A percentile compares a stretch with the other conserved stretches of the same genome.
phyloP scores from a whole-genome alignment of 2,329 filamentous ascomycete species.

The Scopulariopsis brevicaulis region DNA sequence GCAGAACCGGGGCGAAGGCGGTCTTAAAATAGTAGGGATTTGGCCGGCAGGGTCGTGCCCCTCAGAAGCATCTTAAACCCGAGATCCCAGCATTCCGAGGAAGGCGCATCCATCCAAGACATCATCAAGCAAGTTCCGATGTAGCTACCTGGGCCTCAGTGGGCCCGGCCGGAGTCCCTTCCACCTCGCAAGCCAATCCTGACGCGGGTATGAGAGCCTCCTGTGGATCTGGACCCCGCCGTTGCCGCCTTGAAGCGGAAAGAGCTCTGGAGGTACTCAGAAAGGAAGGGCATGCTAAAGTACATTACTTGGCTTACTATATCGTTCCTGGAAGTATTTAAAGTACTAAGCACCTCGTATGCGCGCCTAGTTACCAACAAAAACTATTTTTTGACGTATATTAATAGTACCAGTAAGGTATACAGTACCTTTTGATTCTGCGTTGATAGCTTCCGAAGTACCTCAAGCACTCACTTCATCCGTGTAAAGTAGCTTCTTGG shows the following conservation, averaged over 20 bases:
- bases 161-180: not conserved
- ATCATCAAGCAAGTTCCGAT: not conserved
- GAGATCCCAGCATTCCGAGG: not conserved
- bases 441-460: not conserved
- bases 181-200: not conserved
- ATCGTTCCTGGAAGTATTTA: not conserved
- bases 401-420: not conserved
- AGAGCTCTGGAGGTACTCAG: not conserved
- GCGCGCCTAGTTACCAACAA: not conserved
- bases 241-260: not conserved
- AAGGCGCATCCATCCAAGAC: not conserved
- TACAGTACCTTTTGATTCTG: not conserved
- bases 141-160: not conserved
- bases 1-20: not conserved
- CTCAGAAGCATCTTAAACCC: not conserved
- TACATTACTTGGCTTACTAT: not conserved
- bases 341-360: not conserved
- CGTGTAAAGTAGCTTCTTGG: not conserved
- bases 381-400: not conserved
- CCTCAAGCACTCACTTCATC: not conserved
- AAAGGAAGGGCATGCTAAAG: not conserved
- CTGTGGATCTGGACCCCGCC: not conserved
- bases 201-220: not conserved
- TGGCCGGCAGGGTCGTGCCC: not conserved
- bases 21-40: not conserved